Base-by-base conservation (phyloP, 148 eudicot genomes). In the Bassia scoparia region DNA sequence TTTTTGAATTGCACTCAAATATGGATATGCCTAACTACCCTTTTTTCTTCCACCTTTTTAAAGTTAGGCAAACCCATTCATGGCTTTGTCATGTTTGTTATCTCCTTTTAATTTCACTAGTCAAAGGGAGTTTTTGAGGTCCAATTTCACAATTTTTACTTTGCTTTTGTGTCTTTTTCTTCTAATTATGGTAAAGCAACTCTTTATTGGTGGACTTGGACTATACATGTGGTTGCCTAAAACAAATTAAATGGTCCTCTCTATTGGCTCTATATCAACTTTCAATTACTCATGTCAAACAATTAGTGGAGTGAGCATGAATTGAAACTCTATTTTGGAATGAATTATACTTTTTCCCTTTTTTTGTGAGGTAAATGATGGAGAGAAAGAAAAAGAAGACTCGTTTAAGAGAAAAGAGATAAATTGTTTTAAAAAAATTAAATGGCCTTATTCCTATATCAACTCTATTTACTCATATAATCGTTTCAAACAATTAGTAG, bases 311-410 rank as follows among this genome's bases (percentile, higher is more conserved):
- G n/a, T n/a, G n/a, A n/a, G n/a, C n/a, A n/a, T n/a, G n/a, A n/a
- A n/a, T n/a, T n/a, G n/a, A n/a, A n/a, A n/a, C n/a, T n/a, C n/a
- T n/a, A n/a, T n/a, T n/a, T n/a, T n/a, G n/a, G n/a, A n/a, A n/a
- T n/a, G n/a, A n/a, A n/a, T n/a, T n/a, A n/a, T 85, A 72, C 76
- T 1, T 18, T 56, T 26, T 56, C 26, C 23, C 5, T 5, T 54
- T 54, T 54, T 54, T 3, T 54, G 59, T 3, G 31, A 53, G 9
- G n/a, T 5, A 52, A 52, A 7, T n/a, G 13, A 2, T 5, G 20
- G 4, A 13, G 4, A 69, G 34, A 52, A 16, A 68, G 10, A 48
- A 49, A 14, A 46, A 12, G 17, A 18, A 49, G 17, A 49, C 2
- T 33, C n/a, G 24, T 29, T 58, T 20, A 16, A 41, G 5, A 10